These are phyloP conservation scores for Yamadazyma epiphylla DNA, from an alignment of 1,139 yeast genomes.

Conservation along the genomic window DNA sequence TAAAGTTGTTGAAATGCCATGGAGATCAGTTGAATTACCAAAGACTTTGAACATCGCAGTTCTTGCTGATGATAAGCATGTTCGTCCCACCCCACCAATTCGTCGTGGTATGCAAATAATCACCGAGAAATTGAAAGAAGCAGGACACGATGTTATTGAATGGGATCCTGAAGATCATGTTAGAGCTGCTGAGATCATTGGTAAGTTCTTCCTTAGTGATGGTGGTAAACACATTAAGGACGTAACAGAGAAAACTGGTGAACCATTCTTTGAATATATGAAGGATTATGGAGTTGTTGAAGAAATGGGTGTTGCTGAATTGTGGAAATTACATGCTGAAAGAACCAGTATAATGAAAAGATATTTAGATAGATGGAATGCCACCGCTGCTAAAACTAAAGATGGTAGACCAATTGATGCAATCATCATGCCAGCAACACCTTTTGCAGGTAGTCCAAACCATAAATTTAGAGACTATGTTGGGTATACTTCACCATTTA, in stretches of 20 bases:
- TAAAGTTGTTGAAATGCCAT: constrained; percentile 27
- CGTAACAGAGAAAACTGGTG: constrained; percentile 39
- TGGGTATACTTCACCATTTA: constrained; percentile 57
- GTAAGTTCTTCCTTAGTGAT: constrained; percentile 44
- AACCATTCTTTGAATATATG: constrained; percentile 40
- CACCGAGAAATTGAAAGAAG: constrained; percentile 23
- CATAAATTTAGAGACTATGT: constrained; percentile 31
- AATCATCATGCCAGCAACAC: constrained; percentile 43
- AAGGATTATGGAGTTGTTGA: constrained; percentile 24
- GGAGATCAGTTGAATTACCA: constrained; percentile 22
- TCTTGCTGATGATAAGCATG: constrained; percentile 25
- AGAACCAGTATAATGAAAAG: constrained; percentile 27
- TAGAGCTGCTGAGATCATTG: constrained; percentile 32
- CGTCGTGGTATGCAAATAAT: constrained; percentile 23
- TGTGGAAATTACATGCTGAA: constrained; percentile 41
- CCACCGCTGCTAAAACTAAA: constrained; percentile 23
- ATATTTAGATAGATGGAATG: constrained; percentile 36
- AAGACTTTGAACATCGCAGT: constrained; percentile 29
- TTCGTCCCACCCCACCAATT: constrained; percentile 38
- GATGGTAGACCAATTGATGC: constrained; percentile 47
- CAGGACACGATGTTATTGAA: constrained; percentile 59
- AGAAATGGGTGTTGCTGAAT: constrained; percentile 32
- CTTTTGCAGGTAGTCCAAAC: constrained; percentile 45
- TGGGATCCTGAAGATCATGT: constrained; percentile 46
- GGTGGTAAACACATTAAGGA: constrained; percentile 33